phyloP scores from a whole-genome alignment of 2,329 filamentous ascomycete genomes.

The Mycosphaerella sp. region DNA sequence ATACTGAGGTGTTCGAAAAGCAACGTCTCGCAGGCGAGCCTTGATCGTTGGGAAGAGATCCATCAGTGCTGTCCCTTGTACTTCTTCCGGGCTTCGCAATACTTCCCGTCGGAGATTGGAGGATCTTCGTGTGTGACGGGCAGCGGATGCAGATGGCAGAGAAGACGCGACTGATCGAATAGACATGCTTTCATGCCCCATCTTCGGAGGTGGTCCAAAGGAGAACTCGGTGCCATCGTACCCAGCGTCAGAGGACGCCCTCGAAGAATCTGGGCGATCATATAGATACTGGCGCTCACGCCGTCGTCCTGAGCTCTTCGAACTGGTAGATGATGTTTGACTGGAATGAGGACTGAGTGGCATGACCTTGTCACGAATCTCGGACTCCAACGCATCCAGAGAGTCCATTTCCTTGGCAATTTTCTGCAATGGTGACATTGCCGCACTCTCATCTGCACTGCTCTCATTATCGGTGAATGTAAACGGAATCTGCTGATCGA shows the following conservation, averaged over 20 bases:
- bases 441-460: conserved; percentile 60
- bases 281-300: conserved; percentile 42
- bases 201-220: conserved; percentile 28
- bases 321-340: conserved; percentile 57
- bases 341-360: conserved; percentile 62
- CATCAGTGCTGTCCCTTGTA: conserved; percentile 50
- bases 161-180: conserved; percentile 47
- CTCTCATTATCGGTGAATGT: conserved; percentile 54
- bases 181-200: conserved; percentile 37
- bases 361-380: conserved; percentile 57
- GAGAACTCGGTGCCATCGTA: conserved; percentile 38
- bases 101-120: conserved; percentile 78
- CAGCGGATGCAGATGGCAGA: conserved; percentile 9
- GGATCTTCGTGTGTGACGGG: conserved; percentile 38
- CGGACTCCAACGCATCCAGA: conserved; percentile 47
- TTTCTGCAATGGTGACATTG: conserved; percentile 65
- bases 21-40: conserved; percentile 72
- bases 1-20: conserved; percentile 64
- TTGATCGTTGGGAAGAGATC: conserved; percentile 86
- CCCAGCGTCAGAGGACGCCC: conserved; percentile 31
- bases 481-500: conserved; percentile 29
- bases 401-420: conserved; percentile 66
- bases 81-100: conserved; percentile 67
- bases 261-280: conserved; percentile 39
- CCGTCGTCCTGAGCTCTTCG: conserved; percentile 46